Conservation (phyloP, 106 monocot species). For the Chionographis japonica region DNA sequence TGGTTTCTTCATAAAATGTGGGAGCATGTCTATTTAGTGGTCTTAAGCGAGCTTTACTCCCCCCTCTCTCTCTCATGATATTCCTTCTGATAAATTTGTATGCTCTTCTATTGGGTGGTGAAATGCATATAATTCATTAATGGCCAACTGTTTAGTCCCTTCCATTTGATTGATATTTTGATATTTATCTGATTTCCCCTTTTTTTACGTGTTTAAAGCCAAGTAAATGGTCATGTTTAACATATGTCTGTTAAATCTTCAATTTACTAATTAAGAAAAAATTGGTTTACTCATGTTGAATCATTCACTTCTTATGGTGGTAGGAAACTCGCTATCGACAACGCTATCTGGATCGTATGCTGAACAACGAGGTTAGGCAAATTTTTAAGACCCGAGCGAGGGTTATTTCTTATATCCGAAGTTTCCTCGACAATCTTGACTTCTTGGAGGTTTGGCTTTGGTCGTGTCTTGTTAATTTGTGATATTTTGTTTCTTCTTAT, state of each 20-base stretch:
- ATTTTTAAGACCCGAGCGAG: slow-evolving; percentile 42
- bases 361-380: slow-evolving; percentile 45
- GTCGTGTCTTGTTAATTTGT: neutral
- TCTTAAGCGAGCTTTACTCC: too few relatives aligned
- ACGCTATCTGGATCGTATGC: slow-evolving; percentile 48
- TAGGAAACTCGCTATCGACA: slow-evolving; percentile 96
- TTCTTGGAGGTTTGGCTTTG: slow-evolving; percentile 37
- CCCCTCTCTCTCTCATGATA: too few relatives aligned
- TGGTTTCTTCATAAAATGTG: too few relatives aligned
- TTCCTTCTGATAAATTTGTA: too few relatives aligned
- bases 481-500: slow-evolving; percentile 1
- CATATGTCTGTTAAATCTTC: too few relatives aligned
- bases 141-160: too few relatives aligned
- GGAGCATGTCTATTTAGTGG: too few relatives aligned
- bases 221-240: neutral
- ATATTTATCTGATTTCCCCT: too few relatives aligned
- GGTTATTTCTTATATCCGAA: slow-evolving; percentile 32
- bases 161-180: too few relatives aligned
- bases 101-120: too few relatives aligned
- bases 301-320: slow-evolving; percentile 8
- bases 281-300: neutral
- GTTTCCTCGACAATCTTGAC: slow-evolving; percentile 32
- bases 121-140: too few relatives aligned
- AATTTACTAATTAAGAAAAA: neutral
- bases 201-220: neutral